A percentile compares a stretch with the other conserved stretches of the same genome.
These are phyloP conservation scores for Ceratocystis diversiconidia DNA, from an alignment of 2,329 filamentous ascomycete species.

Conservation along the genomic window DNA sequence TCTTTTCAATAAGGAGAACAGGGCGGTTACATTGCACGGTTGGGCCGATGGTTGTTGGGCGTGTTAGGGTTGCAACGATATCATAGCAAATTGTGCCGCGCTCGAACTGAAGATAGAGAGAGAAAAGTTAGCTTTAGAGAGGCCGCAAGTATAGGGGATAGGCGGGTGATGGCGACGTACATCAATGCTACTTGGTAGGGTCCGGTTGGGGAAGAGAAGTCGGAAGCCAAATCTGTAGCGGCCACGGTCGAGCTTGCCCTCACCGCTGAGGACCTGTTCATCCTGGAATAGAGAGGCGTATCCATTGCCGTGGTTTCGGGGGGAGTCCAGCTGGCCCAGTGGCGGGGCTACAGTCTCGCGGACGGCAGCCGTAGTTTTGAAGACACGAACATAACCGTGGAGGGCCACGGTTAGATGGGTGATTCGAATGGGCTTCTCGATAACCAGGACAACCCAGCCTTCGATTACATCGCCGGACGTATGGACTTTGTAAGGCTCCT, in stretches of 20 bases:
- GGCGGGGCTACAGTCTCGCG: conserved; percentile 28
- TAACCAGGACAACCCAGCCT: conserved; percentile 57
- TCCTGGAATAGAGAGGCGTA: conserved; percentile 73
- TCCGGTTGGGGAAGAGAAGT: conserved; percentile 52
- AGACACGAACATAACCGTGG: conserved; percentile 67
- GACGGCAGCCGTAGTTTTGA: conserved; percentile 50
- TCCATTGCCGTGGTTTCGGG: conserved; percentile 57
- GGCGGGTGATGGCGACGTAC: conserved; percentile 38
- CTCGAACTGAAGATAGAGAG: conserved; percentile 57
- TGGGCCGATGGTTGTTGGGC: conserved; percentile 72
- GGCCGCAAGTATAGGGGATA: neutral
- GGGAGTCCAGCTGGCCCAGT: conserved; percentile 1
- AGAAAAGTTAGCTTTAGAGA: neutral
- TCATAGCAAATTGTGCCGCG: conserved; percentile 85
- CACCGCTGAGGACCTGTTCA: conserved; percentile 64
- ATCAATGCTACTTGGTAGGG: conserved; percentile 83
- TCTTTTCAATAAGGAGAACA: conserved; percentile 62
- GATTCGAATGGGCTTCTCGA: conserved; percentile 60
- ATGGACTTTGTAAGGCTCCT: conserved; percentile 67
- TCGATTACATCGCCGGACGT: conserved; percentile 59
- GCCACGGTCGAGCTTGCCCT: conserved; percentile 59
- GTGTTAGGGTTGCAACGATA: conserved; percentile 76
- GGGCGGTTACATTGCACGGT: conserved; percentile 69
- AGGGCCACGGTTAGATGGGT: conserved; percentile 68
- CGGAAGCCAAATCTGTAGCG: conserved; percentile 71